phyloP scores from a whole-genome alignment of 805 yeast genomes.

The Candida chauliodis region DNA sequence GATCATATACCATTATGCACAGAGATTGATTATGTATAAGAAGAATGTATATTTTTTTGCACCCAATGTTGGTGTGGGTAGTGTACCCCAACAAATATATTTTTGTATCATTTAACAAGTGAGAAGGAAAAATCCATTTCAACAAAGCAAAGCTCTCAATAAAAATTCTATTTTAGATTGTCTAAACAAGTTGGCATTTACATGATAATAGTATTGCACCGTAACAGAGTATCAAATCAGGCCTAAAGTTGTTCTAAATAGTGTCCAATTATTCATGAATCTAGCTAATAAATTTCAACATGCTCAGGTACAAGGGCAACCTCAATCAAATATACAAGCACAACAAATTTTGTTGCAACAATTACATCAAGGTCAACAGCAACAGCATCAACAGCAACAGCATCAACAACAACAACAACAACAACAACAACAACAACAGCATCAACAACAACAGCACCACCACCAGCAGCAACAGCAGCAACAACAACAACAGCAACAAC shows the following conservation, averaged over 20 bases:
- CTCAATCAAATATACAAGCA: constrained; percentile 35
- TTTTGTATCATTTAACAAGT: neutral
- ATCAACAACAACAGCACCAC: too few relatives aligned
- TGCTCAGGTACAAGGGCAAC: constrained; percentile 27
- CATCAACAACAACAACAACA: constrained; percentile 29
- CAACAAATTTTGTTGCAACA: constrained; percentile 43
- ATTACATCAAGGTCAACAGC: constrained; percentile 36
- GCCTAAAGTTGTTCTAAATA: neutral
- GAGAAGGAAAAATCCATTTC: neutral
- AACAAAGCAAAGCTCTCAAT: constrained; percentile 3
- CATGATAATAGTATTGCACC: neutral
- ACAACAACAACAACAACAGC: too few relatives aligned
- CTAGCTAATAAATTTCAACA: constrained; percentile 38
- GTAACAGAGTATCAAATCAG: neutral
- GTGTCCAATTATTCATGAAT: constrained; percentile 18
- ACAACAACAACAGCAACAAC: constrained; percentile 26
- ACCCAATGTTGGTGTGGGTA: constrained; percentile 1
- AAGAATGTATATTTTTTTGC: constrained; percentile 2
- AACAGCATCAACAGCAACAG: constrained; percentile 30
- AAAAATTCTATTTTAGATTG: too few relatives aligned
- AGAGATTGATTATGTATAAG: constrained; percentile 13
- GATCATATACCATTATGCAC: constrained; percentile 46
- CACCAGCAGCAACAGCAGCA: constrained; percentile 14
- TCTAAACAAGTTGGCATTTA: too few relatives aligned
- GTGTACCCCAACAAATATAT: constrained; percentile 1